Conservation (phyloP, 768 basidiomycete species). For the Mycena sanguinolenta region DNA sequence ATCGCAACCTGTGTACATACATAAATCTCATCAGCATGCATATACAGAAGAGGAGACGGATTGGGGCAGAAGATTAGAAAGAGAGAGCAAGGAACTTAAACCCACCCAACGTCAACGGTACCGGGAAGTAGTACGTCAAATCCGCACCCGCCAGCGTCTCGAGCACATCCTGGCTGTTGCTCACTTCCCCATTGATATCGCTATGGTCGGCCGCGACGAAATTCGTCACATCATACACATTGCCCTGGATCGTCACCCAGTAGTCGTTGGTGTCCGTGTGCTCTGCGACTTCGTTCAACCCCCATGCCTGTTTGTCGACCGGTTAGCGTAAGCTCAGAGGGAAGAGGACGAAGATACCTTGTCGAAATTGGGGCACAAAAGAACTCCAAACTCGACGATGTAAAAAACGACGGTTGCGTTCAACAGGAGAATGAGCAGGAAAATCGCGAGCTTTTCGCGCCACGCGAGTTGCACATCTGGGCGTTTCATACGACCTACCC, state of each 20-base stretch:
- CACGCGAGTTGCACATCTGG: slow-evolving; percentile 93
- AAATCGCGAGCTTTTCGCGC: no score
- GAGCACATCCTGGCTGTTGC: slow-evolving; percentile 75
- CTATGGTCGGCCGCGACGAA: slow-evolving; percentile 89
- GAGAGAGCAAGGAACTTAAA: no score
- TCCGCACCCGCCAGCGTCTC: slow-evolving; percentile 86
- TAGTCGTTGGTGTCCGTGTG: slow-evolving; percentile 83
- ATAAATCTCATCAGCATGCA: no score
- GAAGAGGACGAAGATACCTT: no score
- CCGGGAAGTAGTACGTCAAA: slow-evolving; percentile 88
- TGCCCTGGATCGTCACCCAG: slow-evolving; percentile 88
- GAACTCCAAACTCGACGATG: no score
- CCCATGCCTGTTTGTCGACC: slow-evolving; percentile 72
- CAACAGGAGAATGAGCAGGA: no score
- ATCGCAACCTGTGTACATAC: slow-evolving; percentile 58
- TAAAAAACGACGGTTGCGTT: no score
- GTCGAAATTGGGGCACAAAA: no score
- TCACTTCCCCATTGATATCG: slow-evolving; percentile 72
- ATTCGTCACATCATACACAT: slow-evolving; percentile 88
- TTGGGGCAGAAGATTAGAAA: background rate
- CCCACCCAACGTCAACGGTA: slow-evolving; percentile 75
- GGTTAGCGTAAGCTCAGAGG: background rate
- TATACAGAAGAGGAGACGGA: no score
- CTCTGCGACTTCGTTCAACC: slow-evolving; percentile 72
- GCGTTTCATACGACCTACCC: slow-evolving; percentile 91